Conservation (phyloP, 2,329 filamentous ascomycete species). For the Tolypocladium tundrense region DNA sequence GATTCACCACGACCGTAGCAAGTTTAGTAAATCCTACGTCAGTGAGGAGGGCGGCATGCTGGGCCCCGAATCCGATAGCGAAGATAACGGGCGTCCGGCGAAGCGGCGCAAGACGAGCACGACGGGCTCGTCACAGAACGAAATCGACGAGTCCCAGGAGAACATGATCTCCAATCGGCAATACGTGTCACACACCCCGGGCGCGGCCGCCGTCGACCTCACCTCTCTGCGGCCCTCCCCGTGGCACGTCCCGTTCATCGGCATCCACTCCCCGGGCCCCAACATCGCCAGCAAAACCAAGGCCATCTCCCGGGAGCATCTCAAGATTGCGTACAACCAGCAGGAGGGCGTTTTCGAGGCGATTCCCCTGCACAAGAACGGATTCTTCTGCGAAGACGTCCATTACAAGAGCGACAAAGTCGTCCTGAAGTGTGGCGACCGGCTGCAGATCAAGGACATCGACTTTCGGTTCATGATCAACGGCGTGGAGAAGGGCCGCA, state of each 20-base stretch:
- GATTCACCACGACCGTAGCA: slow-evolving; percentile 38
- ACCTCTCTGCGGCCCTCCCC: slow-evolving; percentile 50
- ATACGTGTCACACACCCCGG: slow-evolving; percentile 50
- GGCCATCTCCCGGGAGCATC: slow-evolving; percentile 63
- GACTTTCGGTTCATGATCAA: slow-evolving; percentile 60
- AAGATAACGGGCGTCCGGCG: slow-evolving; percentile 33
- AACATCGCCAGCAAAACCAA: slow-evolving; percentile 55
- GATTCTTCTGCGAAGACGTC: slow-evolving; percentile 56
- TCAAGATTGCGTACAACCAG: slow-evolving; percentile 62
- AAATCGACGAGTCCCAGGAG: slow-evolving; percentile 32
- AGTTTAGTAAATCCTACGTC: slow-evolving; percentile 55
- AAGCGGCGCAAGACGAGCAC: slow-evolving; percentile 38
- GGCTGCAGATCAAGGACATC: slow-evolving; percentile 64
- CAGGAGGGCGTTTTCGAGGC: slow-evolving; percentile 55
- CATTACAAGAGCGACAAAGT: slow-evolving; percentile 46
- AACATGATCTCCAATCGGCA: slow-evolving; percentile 46
- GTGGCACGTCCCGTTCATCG: slow-evolving; percentile 53
- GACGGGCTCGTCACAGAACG: slow-evolving; percentile 29
- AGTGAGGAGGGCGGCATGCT: slow-evolving; percentile 62
- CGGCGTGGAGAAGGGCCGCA: slow-evolving; percentile 45
- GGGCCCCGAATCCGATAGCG: slow-evolving; percentile 49
- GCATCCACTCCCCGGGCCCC: slow-evolving; percentile 60
- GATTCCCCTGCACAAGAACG: slow-evolving; percentile 51
- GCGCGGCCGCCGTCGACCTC: slow-evolving; percentile 49
- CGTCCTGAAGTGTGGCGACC: slow-evolving; percentile 51